phyloP scores from a whole-genome alignment of 2,329 filamentous ascomycete genomes.

The Lecanoromycetidae sp. region DNA sequence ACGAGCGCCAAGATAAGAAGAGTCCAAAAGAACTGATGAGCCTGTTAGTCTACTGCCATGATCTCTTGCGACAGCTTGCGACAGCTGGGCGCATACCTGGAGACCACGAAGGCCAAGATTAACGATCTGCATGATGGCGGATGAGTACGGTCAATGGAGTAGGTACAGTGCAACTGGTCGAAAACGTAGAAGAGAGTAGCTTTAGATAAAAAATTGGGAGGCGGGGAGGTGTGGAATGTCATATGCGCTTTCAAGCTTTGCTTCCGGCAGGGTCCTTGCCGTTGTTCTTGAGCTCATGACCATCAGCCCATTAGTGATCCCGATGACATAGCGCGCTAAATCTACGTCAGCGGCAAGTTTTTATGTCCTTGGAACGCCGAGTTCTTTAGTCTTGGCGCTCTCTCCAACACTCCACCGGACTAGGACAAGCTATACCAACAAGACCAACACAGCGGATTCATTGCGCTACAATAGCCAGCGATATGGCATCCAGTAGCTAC shows the following conservation, averaged over 20 bases:
- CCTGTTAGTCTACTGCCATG: neutral
- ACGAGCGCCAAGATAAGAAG: conserved; percentile 49
- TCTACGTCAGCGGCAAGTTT: conserved; percentile 7
- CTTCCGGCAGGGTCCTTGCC: neutral
- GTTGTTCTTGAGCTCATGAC: neutral
- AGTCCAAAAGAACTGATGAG: conserved; percentile 44
- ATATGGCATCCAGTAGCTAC: too few relatives aligned
- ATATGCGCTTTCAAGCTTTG: neutral
- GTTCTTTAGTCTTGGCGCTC: neutral
- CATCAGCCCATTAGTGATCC: too few relatives aligned
- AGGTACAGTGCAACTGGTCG: too few relatives aligned
- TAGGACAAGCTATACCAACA: neutral
- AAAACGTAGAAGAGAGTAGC: too few relatives aligned
- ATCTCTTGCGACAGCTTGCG: neutral
- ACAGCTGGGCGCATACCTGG: conserved; percentile 8
- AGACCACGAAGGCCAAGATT: conserved; percentile 19
- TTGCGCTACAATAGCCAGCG: too few relatives aligned
- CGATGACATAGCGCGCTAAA: neutral
- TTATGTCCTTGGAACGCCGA: neutral
- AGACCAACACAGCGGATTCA: too few relatives aligned
- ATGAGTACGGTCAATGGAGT: too few relatives aligned
- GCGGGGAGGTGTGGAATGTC: too few relatives aligned
- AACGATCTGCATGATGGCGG: conserved; percentile 4
- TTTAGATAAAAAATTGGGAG: too few relatives aligned
- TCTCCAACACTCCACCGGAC: neutral